phyloP scores from a whole-genome alignment of 306 rosid species.

The Gleditsia sinensis region DNA sequence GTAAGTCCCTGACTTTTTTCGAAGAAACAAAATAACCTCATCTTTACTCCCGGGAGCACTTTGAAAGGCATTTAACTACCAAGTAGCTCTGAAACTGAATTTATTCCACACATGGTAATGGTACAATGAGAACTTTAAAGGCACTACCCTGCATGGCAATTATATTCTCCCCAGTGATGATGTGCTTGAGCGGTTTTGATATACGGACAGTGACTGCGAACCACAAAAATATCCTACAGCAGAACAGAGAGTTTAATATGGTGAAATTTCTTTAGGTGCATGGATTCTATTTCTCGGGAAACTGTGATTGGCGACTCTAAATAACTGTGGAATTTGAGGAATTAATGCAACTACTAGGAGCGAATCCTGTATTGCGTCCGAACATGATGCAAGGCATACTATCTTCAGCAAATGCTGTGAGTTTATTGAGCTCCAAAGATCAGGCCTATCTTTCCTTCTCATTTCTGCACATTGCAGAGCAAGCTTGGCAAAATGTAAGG shows the following conservation, averaged over 20 bases:
- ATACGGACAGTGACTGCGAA: too few relatives aligned
- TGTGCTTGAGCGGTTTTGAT: conserved; percentile 50
- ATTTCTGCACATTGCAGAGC: conserved; percentile 73
- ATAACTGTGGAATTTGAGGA: neutral
- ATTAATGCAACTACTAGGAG: conserved; percentile 10
- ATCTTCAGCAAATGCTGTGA: conserved; percentile 62
- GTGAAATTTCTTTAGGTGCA: neutral
- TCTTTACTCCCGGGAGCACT: too few relatives aligned
- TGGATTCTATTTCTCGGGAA: neutral
- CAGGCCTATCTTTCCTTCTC: conserved; percentile 85
- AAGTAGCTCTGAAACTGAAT: neutral
- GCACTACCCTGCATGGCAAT: neutral
- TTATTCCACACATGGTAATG: too few relatives aligned
- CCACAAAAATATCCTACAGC: too few relatives aligned
- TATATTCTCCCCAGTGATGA: conserved; percentile 18
- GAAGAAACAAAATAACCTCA: neutral
- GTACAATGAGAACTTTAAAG: too few relatives aligned
- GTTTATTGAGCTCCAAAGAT: conserved; percentile 74
- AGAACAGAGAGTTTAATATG: neutral
- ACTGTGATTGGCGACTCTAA: too few relatives aligned
- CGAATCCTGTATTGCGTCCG: neutral
- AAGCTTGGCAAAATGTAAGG: conserved; percentile 61
- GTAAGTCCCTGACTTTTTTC: neutral
- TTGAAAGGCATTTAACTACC: neutral
- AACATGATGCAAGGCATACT: conserved; percentile 41